Conservation (phyloP, 345 rosid species). For the Eucalyptus camaldulensis region DNA sequence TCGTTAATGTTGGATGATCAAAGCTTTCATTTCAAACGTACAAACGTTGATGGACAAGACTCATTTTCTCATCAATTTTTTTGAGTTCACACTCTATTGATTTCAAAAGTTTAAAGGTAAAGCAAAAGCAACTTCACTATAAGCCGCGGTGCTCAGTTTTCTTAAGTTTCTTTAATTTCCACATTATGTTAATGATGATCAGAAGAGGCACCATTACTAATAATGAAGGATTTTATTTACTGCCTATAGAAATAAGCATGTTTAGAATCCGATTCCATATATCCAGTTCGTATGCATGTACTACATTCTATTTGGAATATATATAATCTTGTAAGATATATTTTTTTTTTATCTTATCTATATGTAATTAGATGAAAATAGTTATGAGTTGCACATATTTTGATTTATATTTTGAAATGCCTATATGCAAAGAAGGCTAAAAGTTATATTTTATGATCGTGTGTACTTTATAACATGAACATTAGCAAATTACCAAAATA, state of each 20-base stretch:
- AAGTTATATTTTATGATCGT: too few relatives aligned
- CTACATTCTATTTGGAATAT: too few relatives aligned
- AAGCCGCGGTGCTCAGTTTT: not conserved
- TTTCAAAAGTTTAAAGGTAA: not conserved
- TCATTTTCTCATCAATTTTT: not conserved
- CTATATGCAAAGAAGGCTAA: too few relatives aligned
- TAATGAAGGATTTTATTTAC: not conserved
- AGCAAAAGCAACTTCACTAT: not conserved
- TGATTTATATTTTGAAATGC: too few relatives aligned
- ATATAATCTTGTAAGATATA: too few relatives aligned
- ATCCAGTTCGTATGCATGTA: not conserved
- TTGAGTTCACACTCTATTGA: not conserved
- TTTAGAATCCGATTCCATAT: not conserved
- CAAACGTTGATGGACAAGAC: not conserved
- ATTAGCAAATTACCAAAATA: too few relatives aligned
- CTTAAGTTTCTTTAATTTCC: not conserved
- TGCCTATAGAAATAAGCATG: not conserved
- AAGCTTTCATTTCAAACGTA: not conserved
- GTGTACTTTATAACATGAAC: too few relatives aligned
- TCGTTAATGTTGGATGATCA: not conserved
- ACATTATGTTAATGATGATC: not conserved
- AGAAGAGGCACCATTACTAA: not conserved
- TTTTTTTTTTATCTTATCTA: too few relatives aligned
- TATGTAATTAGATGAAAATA: too few relatives aligned
- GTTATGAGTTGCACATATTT: too few relatives aligned